phyloP scores from a whole-genome alignment of 345 rosid species.

The Eucalyptus viminalis region DNA sequence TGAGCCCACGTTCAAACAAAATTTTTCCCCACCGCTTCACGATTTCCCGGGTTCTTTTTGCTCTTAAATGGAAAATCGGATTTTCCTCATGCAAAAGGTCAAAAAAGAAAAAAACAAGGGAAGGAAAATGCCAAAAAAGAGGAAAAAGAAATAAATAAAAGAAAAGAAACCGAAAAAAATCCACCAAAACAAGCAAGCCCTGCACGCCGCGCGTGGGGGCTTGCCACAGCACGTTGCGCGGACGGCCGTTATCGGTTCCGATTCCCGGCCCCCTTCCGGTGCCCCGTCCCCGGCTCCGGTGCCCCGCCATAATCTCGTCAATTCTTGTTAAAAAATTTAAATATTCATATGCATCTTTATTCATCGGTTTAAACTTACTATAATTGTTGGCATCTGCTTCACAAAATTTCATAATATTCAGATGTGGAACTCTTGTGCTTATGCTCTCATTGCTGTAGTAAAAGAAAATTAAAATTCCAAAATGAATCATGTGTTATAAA shows the following conservation, averaged over 20 bases:
- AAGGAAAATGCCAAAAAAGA: not conserved
- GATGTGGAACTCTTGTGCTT: rapidly evolving
- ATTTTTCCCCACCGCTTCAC: not conserved
- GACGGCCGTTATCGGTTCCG: not conserved
- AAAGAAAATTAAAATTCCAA: not conserved
- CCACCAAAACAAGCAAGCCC: not conserved
- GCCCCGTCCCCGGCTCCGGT: not conserved
- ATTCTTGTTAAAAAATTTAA: not conserved
- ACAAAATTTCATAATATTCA: not conserved
- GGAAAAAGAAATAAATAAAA: not conserved
- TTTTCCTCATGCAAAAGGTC: not conserved
- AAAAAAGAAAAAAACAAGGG: not conserved
- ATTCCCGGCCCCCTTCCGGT: not conserved
- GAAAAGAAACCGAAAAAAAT: not conserved
- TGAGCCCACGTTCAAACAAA: not conserved
- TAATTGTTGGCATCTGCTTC: rapidly evolving
- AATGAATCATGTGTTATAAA: not conserved
- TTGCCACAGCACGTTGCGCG: not conserved
- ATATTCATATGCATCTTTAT: not conserved
- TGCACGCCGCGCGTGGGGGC: not conserved
- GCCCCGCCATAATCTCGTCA: not conserved
- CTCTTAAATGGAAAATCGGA: not conserved
- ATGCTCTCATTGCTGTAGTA: not conserved
- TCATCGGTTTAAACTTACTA: not conserved
- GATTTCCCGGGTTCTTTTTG: not conserved